Base-by-base conservation (phyloP, 1,139 yeast genomes). In the Pichia sp. region DNA sequence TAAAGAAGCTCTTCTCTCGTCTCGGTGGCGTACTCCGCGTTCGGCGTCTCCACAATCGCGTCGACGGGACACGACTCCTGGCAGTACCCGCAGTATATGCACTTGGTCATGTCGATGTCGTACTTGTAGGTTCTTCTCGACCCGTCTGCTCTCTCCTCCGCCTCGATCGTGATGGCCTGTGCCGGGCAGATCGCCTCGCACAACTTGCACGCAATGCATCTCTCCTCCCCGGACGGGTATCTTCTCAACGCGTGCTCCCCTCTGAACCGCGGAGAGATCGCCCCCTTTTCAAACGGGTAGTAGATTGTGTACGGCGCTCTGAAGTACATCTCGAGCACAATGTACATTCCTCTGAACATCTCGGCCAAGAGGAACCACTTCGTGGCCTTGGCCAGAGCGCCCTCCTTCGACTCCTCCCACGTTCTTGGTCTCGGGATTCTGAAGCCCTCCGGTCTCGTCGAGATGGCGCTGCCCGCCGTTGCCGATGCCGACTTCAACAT, bases 111-210 rank as follows among this genome's bases (percentile, higher is more conserved):
- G 75, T 89, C 96, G 64, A 89, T 89, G 70, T 89, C 96, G 71
- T 89, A 89, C 71, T 87, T 86, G 69, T 82, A 87, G 49, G 96
- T 89, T 77, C 96, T 84, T 77, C 96, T 84, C 52, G 90, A 83
- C 23, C 96, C 96, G 69, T 89, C 96, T 57, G 79, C 80, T 72
- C 96, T 85, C 73, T 89, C 96, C 74, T 89, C 96, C 43, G 96
- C 96, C 72, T 89, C 96, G 67, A 89, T 89, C 47, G 96, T 89
- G 70, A 89, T 89, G 59, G 96, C 96, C 72, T 87, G 92, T 1
- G 96, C 96, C 8, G 96, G 96, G 74, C 96, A 89, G 58, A 88
- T 83, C 52, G 96, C 96, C 72, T 89, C 96, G 76, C 96, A 89
- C 64, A 89, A 80, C 72, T 89, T 89, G 75, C 96, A 89, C 13